Percentiles rank a stretch among this genome's conserved stretches.
phyloP scores from a whole-genome alignment of 2,329 filamentous ascomycete genomes.

The Fusarium duplospermum region DNA sequence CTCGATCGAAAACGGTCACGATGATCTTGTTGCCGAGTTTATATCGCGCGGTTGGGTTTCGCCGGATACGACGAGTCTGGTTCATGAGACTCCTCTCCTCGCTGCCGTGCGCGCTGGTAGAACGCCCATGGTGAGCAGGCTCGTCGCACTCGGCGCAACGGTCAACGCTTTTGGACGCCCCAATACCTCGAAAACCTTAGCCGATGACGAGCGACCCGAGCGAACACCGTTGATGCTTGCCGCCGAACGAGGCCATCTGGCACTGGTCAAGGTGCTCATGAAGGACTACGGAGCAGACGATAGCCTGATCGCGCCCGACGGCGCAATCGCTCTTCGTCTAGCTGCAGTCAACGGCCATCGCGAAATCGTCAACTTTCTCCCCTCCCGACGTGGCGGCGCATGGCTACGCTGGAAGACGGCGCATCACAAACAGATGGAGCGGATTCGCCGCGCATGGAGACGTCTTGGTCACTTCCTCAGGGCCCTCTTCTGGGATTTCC shows the following conservation, averaged over 20 bases:
- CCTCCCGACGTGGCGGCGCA: constrained; percentile 52
- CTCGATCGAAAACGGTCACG: constrained; percentile 43
- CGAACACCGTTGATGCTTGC: constrained; percentile 61
- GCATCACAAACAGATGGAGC: constrained; percentile 46
- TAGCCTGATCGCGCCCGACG: constrained; percentile 57
- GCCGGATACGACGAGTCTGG: constrained; percentile 48
- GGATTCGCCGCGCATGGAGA: constrained; percentile 35
- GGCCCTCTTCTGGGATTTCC: constrained; percentile 47
- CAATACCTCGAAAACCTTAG: background rate
- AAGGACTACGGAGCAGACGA: constrained; percentile 57
- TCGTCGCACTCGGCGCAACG: constrained; percentile 51
- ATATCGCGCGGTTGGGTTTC: constrained; percentile 51
- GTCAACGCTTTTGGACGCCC: constrained; percentile 45
- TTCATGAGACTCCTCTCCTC: constrained; percentile 51
- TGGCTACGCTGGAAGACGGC: constrained; percentile 52
- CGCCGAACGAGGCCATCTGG: constrained; percentile 53
- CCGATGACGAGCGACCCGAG: background rate
- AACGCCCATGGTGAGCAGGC: constrained; percentile 48
- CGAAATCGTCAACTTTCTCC: constrained; percentile 58
- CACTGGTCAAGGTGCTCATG: constrained; percentile 55
- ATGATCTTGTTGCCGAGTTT: constrained; percentile 46
- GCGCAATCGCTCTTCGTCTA: constrained; percentile 58
- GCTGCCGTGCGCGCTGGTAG: constrained; percentile 48
- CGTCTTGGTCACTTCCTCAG: constrained; percentile 41
- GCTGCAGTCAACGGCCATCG: constrained; percentile 55